Conservation (phyloP, 2,329 filamentous ascomycete species). For the Macrophomina tecta region DNA sequence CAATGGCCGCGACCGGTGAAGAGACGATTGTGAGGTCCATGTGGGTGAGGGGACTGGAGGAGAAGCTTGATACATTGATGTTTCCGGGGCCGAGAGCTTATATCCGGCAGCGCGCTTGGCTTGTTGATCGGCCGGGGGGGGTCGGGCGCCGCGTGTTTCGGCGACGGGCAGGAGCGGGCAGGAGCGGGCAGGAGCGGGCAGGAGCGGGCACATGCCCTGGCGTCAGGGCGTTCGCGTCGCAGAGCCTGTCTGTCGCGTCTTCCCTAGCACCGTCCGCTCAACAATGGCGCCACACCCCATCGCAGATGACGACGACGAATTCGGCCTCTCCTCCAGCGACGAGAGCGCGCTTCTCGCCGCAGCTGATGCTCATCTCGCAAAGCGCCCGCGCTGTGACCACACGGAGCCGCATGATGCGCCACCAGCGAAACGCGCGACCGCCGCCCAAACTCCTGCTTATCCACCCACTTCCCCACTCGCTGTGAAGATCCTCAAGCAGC, state of each 20-base stretch:
- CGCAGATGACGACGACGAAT: slow-evolving; percentile 33
- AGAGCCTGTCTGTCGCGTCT: background rate
- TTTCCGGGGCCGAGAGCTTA: background rate
- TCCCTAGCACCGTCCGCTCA: background rate
- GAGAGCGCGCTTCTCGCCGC: slow-evolving; percentile 34
- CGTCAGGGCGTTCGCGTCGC: background rate
- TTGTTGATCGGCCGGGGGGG: background rate
- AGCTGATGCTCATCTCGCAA: background rate
- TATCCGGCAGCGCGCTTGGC: background rate
- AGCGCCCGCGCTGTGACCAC: background rate
- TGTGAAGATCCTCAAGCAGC: slow-evolving; percentile 46
- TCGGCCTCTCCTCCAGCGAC: slow-evolving; percentile 34
- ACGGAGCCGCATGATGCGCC: background rate
- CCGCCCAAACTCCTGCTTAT: background rate
- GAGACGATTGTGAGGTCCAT: background rate
- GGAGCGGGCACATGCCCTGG: background rate
- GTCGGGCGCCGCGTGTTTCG: background rate
- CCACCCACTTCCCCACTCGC: slow-evolving; percentile 32
- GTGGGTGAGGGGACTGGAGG: background rate
- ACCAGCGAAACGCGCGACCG: slow-evolving; percentile 3
- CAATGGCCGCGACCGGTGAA: background rate
- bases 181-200: background rate
- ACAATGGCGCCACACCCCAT: background rate
- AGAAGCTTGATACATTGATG: background rate
- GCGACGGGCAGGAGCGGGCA: background rate